Percentiles rank a stretch among this genome's conserved stretches.
Evolutionary conservation across 306 rosid genomes (phyloP).

Genomic region (Adenanthera pavonina): DNA sequence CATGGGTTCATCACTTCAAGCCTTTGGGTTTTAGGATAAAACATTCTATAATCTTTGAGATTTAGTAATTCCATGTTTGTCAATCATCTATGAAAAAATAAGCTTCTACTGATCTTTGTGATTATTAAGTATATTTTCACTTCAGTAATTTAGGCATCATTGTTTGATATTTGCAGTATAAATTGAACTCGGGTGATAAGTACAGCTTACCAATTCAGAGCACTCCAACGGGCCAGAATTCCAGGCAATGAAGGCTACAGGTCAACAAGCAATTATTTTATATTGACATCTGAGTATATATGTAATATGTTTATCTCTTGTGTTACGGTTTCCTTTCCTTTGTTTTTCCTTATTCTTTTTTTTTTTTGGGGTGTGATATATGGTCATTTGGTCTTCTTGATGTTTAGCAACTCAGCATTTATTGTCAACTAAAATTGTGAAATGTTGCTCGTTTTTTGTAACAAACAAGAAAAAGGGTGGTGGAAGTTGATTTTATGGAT

Average conservation of each 20-base stretch:
- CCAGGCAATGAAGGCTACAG: conserved; percentile 47
- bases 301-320: conserved; percentile 39
- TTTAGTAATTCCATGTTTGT: background rate
- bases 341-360: background rate
- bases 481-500: background rate
- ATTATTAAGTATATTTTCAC: conserved; percentile 14
- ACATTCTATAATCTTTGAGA: background rate
- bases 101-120: conserved; percentile 3
- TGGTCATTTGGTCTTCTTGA: background rate
- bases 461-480: background rate
- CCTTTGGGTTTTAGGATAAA: background rate
- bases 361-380: background rate
- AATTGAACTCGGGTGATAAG: conserved; percentile 64
- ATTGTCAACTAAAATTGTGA: background rate
- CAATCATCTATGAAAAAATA: background rate
- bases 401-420: background rate
- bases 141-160: conserved; percentile 27
- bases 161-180: conserved; percentile 66
- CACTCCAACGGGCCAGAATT: conserved; percentile 44
- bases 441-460: conserved; percentile 3
- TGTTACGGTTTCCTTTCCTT: conserved; percentile 31
- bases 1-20: conserved; percentile 4
- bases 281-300: conserved; percentile 41
- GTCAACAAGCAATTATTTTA: conserved; percentile 28
- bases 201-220: conserved; percentile 49